Evolutionary conservation across 2,329 filamentous ascomycete species (phyloP).

Genomic region (Apiospora marii): DNA sequence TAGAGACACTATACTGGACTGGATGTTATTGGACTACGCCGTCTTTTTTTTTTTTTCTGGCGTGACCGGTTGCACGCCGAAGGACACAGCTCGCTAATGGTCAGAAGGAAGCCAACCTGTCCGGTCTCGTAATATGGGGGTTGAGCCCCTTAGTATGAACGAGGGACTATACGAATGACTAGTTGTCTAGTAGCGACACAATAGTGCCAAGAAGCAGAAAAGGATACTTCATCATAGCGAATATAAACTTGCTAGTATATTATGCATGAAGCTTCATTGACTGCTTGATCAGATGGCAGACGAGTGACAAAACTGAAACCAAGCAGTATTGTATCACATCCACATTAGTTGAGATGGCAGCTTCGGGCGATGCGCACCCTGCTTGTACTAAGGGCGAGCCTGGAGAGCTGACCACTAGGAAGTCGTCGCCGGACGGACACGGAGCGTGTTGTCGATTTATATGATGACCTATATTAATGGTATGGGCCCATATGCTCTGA

Average conservation of each 20-base stretch:
- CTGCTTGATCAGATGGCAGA: neutral
- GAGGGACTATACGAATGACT: neutral
- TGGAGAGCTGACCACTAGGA: neutral
- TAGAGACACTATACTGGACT: neutral
- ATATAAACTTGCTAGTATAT: neutral
- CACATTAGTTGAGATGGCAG: constrained; percentile 11
- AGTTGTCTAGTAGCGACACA: neutral
- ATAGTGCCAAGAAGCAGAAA: neutral
- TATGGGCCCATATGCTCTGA: neutral
- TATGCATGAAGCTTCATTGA: too few species aligned
- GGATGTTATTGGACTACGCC: too few species aligned
- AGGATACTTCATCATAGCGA: neutral
- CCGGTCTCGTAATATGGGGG: neutral
- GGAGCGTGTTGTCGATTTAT: neutral
- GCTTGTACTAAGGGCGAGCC: neutral
- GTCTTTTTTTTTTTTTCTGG: too few species aligned
- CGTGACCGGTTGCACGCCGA: too few species aligned
- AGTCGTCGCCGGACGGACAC: neutral
- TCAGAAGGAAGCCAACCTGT: neutral
- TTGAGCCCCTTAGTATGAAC: neutral
- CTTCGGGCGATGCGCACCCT: neutral
- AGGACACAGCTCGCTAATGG: neutral
- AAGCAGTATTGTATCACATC: neutral
- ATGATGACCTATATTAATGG: neutral
- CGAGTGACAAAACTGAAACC: neutral